phyloP scores from a whole-genome alignment of 2,329 filamentous ascomycete species.

The Penicillium sp. region DNA sequence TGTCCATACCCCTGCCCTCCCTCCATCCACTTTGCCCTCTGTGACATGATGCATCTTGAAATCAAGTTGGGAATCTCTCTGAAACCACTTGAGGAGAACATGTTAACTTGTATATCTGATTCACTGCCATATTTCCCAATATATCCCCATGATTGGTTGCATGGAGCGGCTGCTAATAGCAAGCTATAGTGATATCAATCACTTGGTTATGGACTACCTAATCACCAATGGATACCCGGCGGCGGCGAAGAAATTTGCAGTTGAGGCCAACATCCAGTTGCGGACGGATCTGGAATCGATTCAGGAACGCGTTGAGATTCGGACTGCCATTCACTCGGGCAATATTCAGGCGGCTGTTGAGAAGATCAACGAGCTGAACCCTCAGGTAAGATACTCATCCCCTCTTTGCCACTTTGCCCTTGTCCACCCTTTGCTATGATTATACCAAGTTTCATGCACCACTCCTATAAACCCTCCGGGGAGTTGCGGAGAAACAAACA shows the following conservation, averaged over 20 bases:
- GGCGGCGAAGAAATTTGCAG: slow-evolving; percentile 88
- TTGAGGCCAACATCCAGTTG: slow-evolving; percentile 81
- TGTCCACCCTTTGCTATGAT: slow-evolving; percentile 67
- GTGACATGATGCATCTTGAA: slow-evolving; percentile 71
- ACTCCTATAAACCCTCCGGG: slow-evolving; percentile 85
- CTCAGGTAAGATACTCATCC: slow-evolving; percentile 65
- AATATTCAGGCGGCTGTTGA: slow-evolving; percentile 83
- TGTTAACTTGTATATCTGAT: slow-evolving; percentile 76
- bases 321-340: slow-evolving; percentile 78
- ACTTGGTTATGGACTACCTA: slow-evolving; percentile 92
- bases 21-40: slow-evolving; percentile 15
- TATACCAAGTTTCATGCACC: slow-evolving; percentile 99
- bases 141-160: neutral
- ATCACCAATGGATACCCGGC: slow-evolving; percentile 93
- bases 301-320: slow-evolving; percentile 74
- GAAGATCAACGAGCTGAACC: slow-evolving; percentile 82
- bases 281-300: slow-evolving; percentile 72
- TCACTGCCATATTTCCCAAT: slow-evolving; percentile 21
- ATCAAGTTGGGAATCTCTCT: slow-evolving; percentile 99
- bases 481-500: slow-evolving; percentile 79
- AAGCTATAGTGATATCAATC: slow-evolving; percentile 78
- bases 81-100: slow-evolving; percentile 89
- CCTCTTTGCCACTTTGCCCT: slow-evolving; percentile 10
- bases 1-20: slow-evolving; percentile 4
- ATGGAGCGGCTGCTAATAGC: slow-evolving; percentile 29